Conservation (phyloP, 331 rosid genomes). For the Saraca asoca region DNA sequence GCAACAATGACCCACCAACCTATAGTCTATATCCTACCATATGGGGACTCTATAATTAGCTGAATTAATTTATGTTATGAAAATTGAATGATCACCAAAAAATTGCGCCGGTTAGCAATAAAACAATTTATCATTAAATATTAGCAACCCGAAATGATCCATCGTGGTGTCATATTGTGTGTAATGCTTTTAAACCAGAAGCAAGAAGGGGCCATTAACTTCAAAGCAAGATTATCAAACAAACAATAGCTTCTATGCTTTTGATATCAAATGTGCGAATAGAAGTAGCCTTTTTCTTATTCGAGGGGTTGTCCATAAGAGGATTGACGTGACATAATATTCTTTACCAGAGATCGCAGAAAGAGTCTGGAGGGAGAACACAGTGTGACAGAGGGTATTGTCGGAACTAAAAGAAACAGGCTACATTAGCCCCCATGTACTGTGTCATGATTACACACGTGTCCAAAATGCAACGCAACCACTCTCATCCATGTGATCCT, state of each 20-base stretch:
- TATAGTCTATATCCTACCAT: constrained; percentile 23
- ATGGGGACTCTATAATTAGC: constrained; percentile 3
- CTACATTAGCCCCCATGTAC: constrained; percentile 40
- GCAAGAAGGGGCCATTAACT: no score
- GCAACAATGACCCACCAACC: constrained; percentile 40
- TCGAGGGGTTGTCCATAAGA: constrained; percentile 34
- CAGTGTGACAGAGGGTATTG: constrained; percentile 41
- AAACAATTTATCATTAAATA: no score
- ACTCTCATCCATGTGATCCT: constrained; percentile 41
- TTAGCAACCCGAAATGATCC: no score
- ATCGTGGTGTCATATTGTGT: no score
- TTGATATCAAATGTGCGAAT: no score
- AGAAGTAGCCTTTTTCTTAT: not conserved
- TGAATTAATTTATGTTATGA: no score
- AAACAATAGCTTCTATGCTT: no score
- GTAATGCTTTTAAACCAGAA: no score
- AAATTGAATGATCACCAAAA: no score
- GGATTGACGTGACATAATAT: constrained; percentile 45
- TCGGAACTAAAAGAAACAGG: constrained; percentile 43
- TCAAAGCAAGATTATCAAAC: no score
- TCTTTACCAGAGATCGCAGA: constrained; percentile 16
- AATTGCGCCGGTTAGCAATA: no score
- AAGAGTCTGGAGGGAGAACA: constrained; percentile 14
- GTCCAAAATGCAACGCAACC: constrained; percentile 41
- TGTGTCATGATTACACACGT: constrained; percentile 58